Conservation (phyloP, 2,329 filamentous ascomycete species). For the Allantophomopsis lycopodina region DNA sequence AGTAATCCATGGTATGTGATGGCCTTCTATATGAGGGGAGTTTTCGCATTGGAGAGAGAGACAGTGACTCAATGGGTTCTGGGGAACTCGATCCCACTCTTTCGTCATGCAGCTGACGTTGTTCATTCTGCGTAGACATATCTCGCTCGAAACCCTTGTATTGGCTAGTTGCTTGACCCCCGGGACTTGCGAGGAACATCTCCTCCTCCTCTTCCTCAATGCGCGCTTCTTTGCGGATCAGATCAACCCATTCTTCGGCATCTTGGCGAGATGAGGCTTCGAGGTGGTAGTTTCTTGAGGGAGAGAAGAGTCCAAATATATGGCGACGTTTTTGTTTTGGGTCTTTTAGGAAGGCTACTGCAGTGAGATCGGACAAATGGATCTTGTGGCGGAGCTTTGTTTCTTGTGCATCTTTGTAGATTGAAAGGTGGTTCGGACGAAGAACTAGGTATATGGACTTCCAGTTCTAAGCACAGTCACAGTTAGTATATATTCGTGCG, state of each 20-base stretch:
- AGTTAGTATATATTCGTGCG: constrained; percentile 7
- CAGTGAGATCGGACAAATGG: constrained; percentile 77
- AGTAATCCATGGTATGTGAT: constrained; percentile 52
- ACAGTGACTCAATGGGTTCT: constrained; percentile 23
- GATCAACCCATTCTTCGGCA: constrained; percentile 73
- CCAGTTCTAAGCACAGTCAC: constrained; percentile 50
- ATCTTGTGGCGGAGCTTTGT: constrained; percentile 82
- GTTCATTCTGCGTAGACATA: constrained; percentile 11
- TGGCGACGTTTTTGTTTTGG: constrained; percentile 77
- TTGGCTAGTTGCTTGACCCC: constrained; percentile 20
- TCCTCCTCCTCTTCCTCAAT: constrained; percentile 85
- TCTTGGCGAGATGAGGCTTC: constrained; percentile 63
- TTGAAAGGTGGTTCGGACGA: constrained; percentile 75
- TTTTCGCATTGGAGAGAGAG: constrained; percentile 11
- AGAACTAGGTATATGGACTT: constrained; percentile 82
- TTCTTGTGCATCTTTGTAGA: constrained; percentile 88
- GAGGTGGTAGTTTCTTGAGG: constrained; percentile 82
- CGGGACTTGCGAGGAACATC: constrained; percentile 58
- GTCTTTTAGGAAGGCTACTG: constrained; percentile 78
- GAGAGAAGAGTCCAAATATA: constrained; percentile 86
- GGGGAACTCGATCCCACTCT: constrained; percentile 38
- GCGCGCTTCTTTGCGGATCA: constrained; percentile 66
- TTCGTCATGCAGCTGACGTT: constrained; percentile 14
- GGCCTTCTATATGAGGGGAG: constrained; percentile 26
- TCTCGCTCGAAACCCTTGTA: constrained; percentile 14